Percentiles rank a stretch among this genome's conserved stretches.
phyloP scores from a whole-genome alignment of 176 grass and related monocot genomes.

The Cenchrus americanus region DNA sequence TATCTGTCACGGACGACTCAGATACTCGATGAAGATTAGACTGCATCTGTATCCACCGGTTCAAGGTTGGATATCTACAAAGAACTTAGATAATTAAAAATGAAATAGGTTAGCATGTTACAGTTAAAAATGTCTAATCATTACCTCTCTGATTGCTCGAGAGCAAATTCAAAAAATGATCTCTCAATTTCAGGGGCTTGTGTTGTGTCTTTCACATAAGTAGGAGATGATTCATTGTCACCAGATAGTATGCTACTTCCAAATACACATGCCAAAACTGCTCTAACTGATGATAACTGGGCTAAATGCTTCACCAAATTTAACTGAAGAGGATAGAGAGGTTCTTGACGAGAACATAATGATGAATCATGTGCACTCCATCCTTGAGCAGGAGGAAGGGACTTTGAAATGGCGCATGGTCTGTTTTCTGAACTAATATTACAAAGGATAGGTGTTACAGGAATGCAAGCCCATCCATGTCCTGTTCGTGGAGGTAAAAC shows the following conservation, averaged over 20 bases:
- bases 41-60: conserved; percentile 99
- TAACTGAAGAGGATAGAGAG: conserved; percentile 86
- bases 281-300: conserved; percentile 86
- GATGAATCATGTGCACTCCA: conserved; percentile 54
- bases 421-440: conserved; percentile 49
- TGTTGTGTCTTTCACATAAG: conserved; percentile 48
- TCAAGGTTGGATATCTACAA: conserved; percentile 87
- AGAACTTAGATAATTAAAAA: conserved; percentile 43
- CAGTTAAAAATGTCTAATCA: conserved; percentile 26
- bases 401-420: conserved; percentile 31
- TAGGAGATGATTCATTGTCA: conserved; percentile 67
- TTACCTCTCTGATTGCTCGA: conserved; percentile 97
- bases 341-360: conserved; percentile 52
- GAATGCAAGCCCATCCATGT: conserved; percentile 97
- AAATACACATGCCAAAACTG: conserved; percentile 93
- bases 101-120: conserved; percentile 28
- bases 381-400: conserved; percentile 52
- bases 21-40: conserved; percentile 97
- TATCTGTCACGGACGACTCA: conserved; percentile 63
- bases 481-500: conserved; percentile 87
- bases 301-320: conserved; percentile 86
- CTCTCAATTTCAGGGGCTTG: conserved; percentile 74
- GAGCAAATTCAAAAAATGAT: conserved; percentile 92
- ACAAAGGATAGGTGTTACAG: conserved; percentile 62
- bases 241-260: conserved; percentile 85